Base-by-base conservation (phyloP, 441 rosid species). In the Mallotus repandus region DNA sequence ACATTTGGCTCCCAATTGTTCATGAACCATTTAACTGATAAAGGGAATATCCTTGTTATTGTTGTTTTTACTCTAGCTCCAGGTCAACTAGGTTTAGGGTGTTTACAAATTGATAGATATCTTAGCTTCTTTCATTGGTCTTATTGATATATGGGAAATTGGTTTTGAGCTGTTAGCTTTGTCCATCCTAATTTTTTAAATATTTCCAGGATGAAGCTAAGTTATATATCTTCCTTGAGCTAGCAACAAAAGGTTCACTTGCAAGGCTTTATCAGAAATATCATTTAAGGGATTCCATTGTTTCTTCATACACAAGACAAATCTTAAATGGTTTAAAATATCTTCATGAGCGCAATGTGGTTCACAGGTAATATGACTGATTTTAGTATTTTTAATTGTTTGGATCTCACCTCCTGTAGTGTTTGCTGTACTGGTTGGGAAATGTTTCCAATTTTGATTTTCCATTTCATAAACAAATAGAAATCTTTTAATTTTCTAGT, bases 141-240 rank as follows among this genome's bases (percentile, higher is more conserved):
- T 50, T 5, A 11, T 52, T 41, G 55, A 14, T 35, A 14, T 19
- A 9, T 8, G 21, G 18, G 43, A 21, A 38, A 52, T 38, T 29
- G 18, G 38, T 35, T n/a, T 13, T 63, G 16, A 21, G 21, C 7
- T 16, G 43, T 68, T 50, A 2, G 8, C 19, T 22, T 50, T 50
- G 60, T 53, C 16, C 43, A 22, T 43, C 49, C 56, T 61, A 61
- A 71, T 45, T 66, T 74, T 9, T 43, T 66, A 19, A 61, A 66
- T 19, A 9, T 41, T 45, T 82, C 65, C 84, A 90, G 96, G 96
- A 89, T 71, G 89, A 74, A 19, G 73, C 86, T 61, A 88, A 86
- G 67, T 84, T 92, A 67, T 92, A 89, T 79, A 89, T 92, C 66
- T 92, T 90, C 77, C 91, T 92, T 18, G 96, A 92, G 91, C 85